phyloP scores from a whole-genome alignment of 2,329 filamentous ascomycete species.

The Paecilomyces sp. region DNA sequence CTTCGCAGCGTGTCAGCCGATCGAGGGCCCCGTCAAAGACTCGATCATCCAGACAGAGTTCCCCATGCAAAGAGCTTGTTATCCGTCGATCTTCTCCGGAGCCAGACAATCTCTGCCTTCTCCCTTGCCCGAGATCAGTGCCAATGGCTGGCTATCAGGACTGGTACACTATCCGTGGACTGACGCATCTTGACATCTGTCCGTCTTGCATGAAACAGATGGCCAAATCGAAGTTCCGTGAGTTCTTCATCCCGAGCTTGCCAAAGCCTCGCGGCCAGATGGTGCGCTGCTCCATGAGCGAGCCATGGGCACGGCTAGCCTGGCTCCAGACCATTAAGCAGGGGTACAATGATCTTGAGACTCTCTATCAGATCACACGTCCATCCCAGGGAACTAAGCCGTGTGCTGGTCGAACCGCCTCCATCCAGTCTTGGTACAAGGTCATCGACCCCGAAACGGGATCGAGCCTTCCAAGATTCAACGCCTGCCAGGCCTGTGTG shows the following conservation, averaged over 20 bases:
- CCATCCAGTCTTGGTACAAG: constrained; percentile 65
- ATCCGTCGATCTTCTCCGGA: constrained; percentile 11
- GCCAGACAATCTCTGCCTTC: constrained; percentile 36
- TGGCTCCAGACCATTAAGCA: constrained; percentile 74
- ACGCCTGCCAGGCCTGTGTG: constrained; percentile 67
- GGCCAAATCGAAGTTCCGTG: constrained; percentile 63
- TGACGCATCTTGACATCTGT: constrained; percentile 71
- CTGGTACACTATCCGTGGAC: constrained; percentile 71
- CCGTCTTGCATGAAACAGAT: constrained; percentile 68
- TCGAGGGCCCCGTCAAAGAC: neutral
- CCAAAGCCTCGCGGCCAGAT: constrained; percentile 50
- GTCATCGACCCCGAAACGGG: constrained; percentile 61
- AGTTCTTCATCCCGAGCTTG: constrained; percentile 57
- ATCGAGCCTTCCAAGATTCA: constrained; percentile 62
- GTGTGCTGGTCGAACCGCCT: constrained; percentile 52
- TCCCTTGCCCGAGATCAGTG: constrained; percentile 62
- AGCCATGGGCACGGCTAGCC: constrained; percentile 76
- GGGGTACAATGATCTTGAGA: constrained; percentile 54
- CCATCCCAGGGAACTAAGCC: constrained; percentile 50
- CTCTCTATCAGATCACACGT: constrained; percentile 63
- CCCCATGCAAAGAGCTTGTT: constrained; percentile 8
- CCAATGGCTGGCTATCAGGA: constrained; percentile 60
- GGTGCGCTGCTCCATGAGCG: constrained; percentile 71
- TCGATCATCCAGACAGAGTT: constrained; percentile 2
- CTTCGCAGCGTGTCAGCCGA: neutral